A percentile compares a stretch with the other conserved stretches of the same genome.
Evolutionary conservation across 305 asterid species (phyloP).

Genomic region (Fraxinus ornus): DNA sequence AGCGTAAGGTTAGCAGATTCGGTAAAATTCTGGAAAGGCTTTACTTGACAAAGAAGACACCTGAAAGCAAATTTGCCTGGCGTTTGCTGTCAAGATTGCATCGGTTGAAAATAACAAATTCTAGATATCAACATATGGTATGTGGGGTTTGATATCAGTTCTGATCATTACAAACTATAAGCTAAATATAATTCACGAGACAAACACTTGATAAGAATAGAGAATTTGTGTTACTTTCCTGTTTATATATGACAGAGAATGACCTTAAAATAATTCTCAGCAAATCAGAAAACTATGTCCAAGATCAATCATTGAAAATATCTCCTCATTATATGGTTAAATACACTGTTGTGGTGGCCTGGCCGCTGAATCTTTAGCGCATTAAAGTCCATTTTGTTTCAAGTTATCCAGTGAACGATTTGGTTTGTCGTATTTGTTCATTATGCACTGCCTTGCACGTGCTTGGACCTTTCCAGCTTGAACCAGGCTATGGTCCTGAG

Average conservation of each 20-base stretch:
- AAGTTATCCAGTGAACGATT: background rate
- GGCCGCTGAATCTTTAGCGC: background rate
- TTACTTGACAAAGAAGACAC: constrained; percentile 45
- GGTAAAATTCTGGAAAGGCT: constrained; percentile 29
- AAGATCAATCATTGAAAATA: background rate
- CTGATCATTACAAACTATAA: background rate
- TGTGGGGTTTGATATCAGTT: background rate
- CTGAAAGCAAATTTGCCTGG: constrained; percentile 52
- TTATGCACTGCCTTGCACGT: background rate
- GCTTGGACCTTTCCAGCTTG: background rate
- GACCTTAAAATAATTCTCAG: background rate
- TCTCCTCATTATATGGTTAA: background rate
- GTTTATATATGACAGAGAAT: background rate
- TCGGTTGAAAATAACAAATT: constrained; percentile 38
- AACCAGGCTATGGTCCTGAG: background rate
- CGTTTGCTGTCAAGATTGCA: constrained; percentile 56
- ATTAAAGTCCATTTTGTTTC: background rate
- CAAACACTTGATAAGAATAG: background rate
- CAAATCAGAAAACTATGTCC: background rate
- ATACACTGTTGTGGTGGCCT: background rate
- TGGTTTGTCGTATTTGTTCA: background rate
- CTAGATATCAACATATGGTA: constrained; percentile 72
- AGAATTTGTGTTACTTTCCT: background rate
- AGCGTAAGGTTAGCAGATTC: constrained; percentile 51
- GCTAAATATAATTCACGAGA: background rate